Evolutionary conservation across 129 eudicot species (phyloP), one percentile per base, ranked within the genome.

Genomic region (Gnaphalium uliginosum): DNA sequence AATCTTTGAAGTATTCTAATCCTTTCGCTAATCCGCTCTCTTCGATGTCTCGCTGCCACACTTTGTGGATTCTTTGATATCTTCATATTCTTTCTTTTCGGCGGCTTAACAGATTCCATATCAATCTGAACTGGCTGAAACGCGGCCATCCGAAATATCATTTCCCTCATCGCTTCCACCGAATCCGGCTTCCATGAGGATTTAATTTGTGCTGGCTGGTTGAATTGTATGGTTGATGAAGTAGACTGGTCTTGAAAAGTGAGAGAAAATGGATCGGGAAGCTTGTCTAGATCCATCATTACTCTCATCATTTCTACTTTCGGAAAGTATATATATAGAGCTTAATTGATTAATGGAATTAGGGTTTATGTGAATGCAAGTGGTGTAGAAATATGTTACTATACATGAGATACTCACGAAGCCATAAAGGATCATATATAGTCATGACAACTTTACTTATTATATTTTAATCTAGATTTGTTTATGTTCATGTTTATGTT

Each of bases 121-220:
- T 87, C 95, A 41, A 89, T 88, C 77, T 90, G 87, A 59, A 93
- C 90, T 15, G 98, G 96, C 73, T 90, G 95, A 96, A 93, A 88
- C 4, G 90, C 94, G 0, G 95, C 98, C 4, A 89, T 90, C 11
- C 92, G 80, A 54, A 93, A 89, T 27, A 89, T 90, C 98, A 90
- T 89, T 75, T 89, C 96, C 35, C 96, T 81, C 96, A 93, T 88
- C 1, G 90, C 95, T 1, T 92, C 95, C 98, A 93, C 84, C 0
- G 92, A 85, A 24, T 70, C 75, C 27, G 75, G 73, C 59, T 90
- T 90, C 43, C 43, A 37, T 37, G 71, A 50, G 64, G 71, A 24
- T 13, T 64, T 78, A 24, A 32, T 21, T 21, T 54, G 54, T 2
- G 62, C 35, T 54, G 68, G 61, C 13, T 37, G 13, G 43, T 37